phyloP scores from a whole-genome alignment of 345 rosid species.

The Excoecaria agallocha region DNA sequence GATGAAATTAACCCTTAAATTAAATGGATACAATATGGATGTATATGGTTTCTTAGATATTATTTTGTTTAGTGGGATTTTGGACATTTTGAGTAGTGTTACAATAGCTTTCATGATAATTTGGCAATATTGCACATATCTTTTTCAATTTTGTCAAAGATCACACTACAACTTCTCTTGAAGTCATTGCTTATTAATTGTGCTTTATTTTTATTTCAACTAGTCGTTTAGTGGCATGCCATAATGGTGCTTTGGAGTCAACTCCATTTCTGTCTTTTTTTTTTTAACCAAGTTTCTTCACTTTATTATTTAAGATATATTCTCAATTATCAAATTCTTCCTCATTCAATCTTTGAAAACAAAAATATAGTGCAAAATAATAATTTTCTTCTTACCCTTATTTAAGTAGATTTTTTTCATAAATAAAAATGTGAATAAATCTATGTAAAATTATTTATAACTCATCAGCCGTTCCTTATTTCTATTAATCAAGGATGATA shows the following conservation, averaged over 20 bases:
- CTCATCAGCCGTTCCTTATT: no score
- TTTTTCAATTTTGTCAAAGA: not conserved
- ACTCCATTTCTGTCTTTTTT: not conserved
- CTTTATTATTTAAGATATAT: not conserved
- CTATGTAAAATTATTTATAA: no score
- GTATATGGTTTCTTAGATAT: no score
- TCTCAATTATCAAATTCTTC: not conserved
- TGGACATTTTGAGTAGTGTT: no score
- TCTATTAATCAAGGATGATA: no score
- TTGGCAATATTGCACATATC: not conserved
- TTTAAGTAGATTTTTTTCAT: no score
- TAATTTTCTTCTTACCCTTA: not conserved
- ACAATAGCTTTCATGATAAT: not conserved
- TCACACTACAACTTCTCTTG: not conserved
- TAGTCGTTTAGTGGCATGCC: not conserved
- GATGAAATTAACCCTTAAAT: no score
- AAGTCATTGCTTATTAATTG: not conserved
- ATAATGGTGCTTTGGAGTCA: not conserved
- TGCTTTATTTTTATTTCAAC: not conserved
- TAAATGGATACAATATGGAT: no score
- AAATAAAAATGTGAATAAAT: no score
- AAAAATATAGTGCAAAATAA: not conserved
- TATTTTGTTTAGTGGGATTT: no score
- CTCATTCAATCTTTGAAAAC: not conserved
- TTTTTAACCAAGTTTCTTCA: not conserved